Percentiles rank a stretch among this genome's conserved stretches.
phyloP scores from a whole-genome alignment of 495 filamentous ascomycete genomes.

The Lasiosphaeriaceae sp. region DNA sequence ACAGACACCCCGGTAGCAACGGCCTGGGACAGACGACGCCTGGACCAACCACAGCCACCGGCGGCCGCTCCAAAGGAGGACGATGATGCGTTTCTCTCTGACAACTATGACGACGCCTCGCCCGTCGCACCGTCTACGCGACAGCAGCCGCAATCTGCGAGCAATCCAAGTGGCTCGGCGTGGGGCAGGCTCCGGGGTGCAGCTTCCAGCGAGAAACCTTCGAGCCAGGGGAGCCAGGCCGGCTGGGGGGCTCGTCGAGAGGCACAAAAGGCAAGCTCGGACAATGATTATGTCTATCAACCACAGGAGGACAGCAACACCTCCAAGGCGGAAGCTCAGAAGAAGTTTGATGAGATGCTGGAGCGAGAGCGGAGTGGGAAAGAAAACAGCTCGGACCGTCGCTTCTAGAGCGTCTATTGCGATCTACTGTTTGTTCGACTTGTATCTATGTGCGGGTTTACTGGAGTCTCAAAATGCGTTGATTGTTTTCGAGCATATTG shows the following conservation, averaged over 20 bases:
- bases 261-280: constrained; percentile 13
- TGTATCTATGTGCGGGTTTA: too few species aligned
- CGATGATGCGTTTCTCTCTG: constrained; percentile 27
- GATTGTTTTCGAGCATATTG: too few species aligned
- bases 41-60: neutral
- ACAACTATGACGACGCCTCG: constrained; percentile 33
- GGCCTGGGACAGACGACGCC: neutral
- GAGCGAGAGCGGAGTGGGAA: constrained; percentile 32
- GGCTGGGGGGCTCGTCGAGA: constrained; percentile 17
- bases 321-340: constrained; percentile 40
- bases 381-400: neutral
- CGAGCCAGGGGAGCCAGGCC: too few species aligned
- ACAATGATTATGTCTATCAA: constrained; percentile 33
- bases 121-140: constrained; percentile 26
- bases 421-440: neutral
- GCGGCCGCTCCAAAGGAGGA: neutral
- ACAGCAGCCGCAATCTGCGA: neutral
- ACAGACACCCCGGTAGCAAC: neutral
- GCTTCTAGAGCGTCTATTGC: neutral
- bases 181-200: constrained; percentile 36
- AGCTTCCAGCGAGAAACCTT: too few species aligned
- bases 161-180: constrained; percentile 20
- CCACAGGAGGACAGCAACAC: constrained; percentile 31
- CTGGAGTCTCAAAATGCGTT: too few species aligned
- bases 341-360: constrained; percentile 44